Evolutionary conservation across 2,329 filamentous ascomycete genomes (phyloP).

Genomic region (Didymella glomerata): DNA sequence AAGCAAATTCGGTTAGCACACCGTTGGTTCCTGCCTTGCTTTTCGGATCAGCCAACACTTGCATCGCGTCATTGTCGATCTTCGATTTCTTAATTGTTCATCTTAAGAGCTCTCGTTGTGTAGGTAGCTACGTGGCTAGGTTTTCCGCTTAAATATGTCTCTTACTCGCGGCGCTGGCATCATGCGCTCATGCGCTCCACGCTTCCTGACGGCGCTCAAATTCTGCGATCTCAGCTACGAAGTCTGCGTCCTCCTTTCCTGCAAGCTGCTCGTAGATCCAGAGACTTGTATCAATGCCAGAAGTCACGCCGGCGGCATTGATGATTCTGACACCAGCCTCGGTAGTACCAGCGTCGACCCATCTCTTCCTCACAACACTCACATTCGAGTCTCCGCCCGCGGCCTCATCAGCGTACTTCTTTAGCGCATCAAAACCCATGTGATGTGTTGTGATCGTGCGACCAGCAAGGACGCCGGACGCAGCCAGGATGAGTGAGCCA

Average conservation of each 20-base stretch:
- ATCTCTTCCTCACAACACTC: constrained; percentile 41
- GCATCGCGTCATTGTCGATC: not conserved
- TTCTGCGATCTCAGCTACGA: constrained; percentile 39
- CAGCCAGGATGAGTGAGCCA: constrained; percentile 51
- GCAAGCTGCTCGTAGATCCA: constrained; percentile 39
- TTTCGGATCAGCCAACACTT: not conserved
- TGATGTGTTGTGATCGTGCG: constrained; percentile 54
- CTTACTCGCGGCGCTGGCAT: not conserved
- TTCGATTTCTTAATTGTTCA: not conserved
- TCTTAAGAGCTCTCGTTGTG: not conserved
- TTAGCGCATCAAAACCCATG: constrained; percentile 35
- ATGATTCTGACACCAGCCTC: constrained; percentile 45
- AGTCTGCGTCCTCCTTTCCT: constrained; percentile 39
- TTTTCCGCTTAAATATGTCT: not conserved
- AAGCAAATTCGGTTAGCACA: constrained; percentile 3
- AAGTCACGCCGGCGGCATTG: constrained; percentile 47
- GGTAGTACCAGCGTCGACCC: constrained; percentile 45
- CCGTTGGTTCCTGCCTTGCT: not conserved
- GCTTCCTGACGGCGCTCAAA: constrained; percentile 42
- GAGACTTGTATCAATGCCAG: constrained; percentile 45
- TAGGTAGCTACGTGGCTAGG: not conserved
- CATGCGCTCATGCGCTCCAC: constrained; percentile 29
- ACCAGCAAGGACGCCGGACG: constrained; percentile 48
- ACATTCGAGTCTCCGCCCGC: constrained; percentile 39
- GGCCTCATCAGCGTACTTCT: constrained; percentile 40